Evolutionary conservation across 176 grass and related monocot species (phyloP).

Genomic region (Eragrostis nindensis): DNA sequence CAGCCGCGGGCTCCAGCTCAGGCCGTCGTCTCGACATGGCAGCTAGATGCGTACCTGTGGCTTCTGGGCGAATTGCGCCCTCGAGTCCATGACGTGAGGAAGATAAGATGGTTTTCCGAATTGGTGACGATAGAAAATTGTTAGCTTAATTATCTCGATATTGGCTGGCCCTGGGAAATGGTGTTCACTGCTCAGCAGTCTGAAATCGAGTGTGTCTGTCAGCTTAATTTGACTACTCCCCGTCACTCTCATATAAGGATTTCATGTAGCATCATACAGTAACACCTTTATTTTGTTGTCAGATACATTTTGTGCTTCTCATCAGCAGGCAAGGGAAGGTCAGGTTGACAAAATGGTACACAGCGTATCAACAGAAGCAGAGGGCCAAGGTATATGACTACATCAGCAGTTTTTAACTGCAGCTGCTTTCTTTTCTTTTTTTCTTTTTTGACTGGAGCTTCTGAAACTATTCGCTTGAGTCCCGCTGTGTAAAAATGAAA

Average conservation of each 20-base stretch:
- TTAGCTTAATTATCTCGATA: background rate
- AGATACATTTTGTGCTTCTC: slow-evolving; percentile 84
- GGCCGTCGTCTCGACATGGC: no score
- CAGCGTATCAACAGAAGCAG: slow-evolving; percentile 77
- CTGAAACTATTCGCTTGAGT: background rate
- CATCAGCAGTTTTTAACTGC: background rate
- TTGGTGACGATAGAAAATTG: background rate
- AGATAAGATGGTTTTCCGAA: background rate
- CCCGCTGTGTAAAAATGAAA: background rate
- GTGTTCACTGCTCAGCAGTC: background rate
- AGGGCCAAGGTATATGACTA: slow-evolving; percentile 65
- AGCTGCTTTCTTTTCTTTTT: background rate
- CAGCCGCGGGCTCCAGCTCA: background rate
- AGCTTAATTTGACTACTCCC: background rate
- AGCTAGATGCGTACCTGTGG: background rate
- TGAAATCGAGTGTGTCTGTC: slow-evolving; percentile 2
- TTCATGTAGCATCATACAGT: background rate
- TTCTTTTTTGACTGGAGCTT: background rate
- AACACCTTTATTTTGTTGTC: slow-evolving; percentile 1
- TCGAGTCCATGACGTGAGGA: background rate
- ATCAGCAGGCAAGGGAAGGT: slow-evolving; percentile 85
- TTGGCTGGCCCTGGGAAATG: slow-evolving; percentile 12
- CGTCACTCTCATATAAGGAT: background rate
- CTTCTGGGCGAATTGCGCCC: background rate
- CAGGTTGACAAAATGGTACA: slow-evolving; percentile 91